Evolutionary conservation across 805 yeast genomes (phyloP), one percentile per base, ranked within the genome.

Genomic region (Danielia oregonensis): DNA sequence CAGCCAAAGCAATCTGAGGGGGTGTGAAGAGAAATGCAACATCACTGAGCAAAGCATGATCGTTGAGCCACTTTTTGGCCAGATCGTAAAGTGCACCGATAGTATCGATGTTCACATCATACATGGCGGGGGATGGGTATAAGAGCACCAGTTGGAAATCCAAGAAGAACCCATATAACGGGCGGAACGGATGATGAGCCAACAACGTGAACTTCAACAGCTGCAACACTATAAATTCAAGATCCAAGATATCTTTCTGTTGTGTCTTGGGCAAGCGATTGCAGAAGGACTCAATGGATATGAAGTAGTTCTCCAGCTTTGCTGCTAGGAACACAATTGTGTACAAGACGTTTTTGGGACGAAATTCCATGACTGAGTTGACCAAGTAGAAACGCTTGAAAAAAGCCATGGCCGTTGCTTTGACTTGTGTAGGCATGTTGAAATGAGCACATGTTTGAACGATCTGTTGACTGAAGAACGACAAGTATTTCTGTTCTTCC

Each of bases 1-100:
- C 86, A 0, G 96, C 93, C 33, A 93, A 65, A 1, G 97, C 96
- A 19, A 93, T 86, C 52, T 93, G 98, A 1, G 97, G 96, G 1
- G 99, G 99, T 0, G 97, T 81, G 60, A 64, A 91, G 23, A 78
- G 64, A 48, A 86, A 91, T 6, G 73, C 65, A 3, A 76, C 89
- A 54, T 93, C 96, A 13, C 91, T 78, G 23, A 82, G 63, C 26
- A 67, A 44, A 2, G 86, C 65, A n/a, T 86, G 73, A 17, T 79
- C 85, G 29, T 78, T 75, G 4, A 86, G 69, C 57, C 79, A 61
- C 18, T 65, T 70, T 47, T 82, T 76, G 8, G 95, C 86, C 27
- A 65, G 62, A 51, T 86, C 94, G 57, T 86, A 85, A 28, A 78
- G 69, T 29, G 67, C 66, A 1, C 93, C 91, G 39, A 87, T 61